Evolutionary conservation across 257 asterid genomes (phyloP).

Genomic region (Catharanthus roseus): DNA sequence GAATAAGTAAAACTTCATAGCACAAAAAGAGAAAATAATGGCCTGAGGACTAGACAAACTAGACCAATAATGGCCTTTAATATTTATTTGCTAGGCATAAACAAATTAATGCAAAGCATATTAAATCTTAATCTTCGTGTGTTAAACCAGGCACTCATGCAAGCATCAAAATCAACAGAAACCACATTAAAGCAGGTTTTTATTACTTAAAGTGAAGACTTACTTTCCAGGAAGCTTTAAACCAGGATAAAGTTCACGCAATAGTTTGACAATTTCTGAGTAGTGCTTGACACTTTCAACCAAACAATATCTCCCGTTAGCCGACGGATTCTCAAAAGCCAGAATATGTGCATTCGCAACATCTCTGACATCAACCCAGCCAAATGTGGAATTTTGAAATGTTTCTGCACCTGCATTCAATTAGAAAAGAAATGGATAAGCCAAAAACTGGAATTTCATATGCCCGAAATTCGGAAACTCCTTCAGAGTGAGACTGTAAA

Average conservation of each 20-base stretch:
- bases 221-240: conserved; percentile 19
- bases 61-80: neutral
- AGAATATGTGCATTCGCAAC: conserved; percentile 29
- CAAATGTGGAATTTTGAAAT: conserved; percentile 22
- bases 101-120: neutral
- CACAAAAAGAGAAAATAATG: no score
- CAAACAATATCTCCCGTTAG: conserved; percentile 27
- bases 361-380: conserved; percentile 33
- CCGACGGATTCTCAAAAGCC: conserved; percentile 25
- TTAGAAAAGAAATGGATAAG: neutral
- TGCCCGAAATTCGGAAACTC: neutral
- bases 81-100: neutral
- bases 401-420: conserved; percentile 53
- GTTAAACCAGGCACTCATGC: neutral
- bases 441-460: neutral
- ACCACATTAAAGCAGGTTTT: neutral
- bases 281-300: conserved; percentile 20
- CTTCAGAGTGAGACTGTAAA: neutral
- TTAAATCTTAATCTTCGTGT: neutral
- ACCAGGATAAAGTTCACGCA: conserved; percentile 20
- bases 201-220: neutral
- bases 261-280: conserved; percentile 21
- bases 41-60: neutral
- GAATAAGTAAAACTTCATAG: no score
- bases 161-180: neutral